Evolutionary conservation across 352 stramenopile species (phyloP), one percentile per base, ranked within the genome.

Genomic region (Hyaloperonospora arabidopsidis): DNA sequence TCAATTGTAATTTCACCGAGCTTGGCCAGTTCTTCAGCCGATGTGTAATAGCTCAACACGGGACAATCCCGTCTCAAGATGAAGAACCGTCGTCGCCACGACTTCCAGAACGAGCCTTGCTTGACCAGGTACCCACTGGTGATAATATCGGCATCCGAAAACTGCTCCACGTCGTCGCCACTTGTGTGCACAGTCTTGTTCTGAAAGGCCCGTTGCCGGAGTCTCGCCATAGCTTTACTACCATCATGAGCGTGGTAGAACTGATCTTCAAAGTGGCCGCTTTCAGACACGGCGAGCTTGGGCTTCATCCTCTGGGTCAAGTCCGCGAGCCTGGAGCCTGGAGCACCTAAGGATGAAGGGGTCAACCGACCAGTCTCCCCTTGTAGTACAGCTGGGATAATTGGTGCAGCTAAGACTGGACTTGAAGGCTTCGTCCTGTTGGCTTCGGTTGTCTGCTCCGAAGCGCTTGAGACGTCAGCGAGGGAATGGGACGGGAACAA

Each of bases 71-170:
- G 63, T 12, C 84, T 79, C 49, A 94, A 45, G 49, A 94, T 89
- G 45, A 94, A 94, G 52, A 88, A 94, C 17, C 84, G 70, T 1
- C 76, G 74, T 40, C 76, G 68, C 84, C 84, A 94, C 5, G 76
- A 89, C 59, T 90, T 89, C 84, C 84, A 94, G 68, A 92, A 94
- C 25, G 84, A 94, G 15, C 84, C 84, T 34, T 89, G 79, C 54
- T 94, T 94, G 43, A 89, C 69, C 29, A 94, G 60, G 50, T 89
- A 90, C 5, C 84, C 84, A 17, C 69, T 73, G 19, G 73, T 86
- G 36, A 90, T 69, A 41, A 94, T 92, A 45, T 94, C 81, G 8
- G 84, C 72, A 49, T 91, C 79, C 11, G 79, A 91, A 57, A 94
- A 94, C 64, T 90, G 80, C 50, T 94, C 84, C 22, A 87, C 76